Percentiles rank a stretch among this genome's conserved stretches.
These are phyloP conservation scores for Cyberlindnera bimundalis DNA, from an alignment of 805 yeast species.

Conservation along the genomic window DNA sequence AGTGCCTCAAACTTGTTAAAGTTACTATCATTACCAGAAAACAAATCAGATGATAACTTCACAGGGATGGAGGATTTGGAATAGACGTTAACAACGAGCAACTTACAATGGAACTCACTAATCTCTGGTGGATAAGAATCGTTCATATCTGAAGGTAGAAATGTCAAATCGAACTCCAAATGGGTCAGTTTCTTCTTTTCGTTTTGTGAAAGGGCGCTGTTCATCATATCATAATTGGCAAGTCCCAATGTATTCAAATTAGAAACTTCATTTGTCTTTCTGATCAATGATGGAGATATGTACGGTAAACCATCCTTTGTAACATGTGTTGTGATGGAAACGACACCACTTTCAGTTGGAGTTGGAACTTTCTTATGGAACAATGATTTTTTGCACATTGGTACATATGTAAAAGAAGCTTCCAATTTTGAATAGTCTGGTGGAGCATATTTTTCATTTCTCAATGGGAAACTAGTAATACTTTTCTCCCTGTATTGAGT, in stretches of 20 bases:
- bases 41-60: conserved; percentile 33
- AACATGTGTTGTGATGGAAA: conserved; percentile 28
- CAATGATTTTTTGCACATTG: background rate
- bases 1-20: conserved; percentile 22
- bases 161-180: conserved; percentile 30
- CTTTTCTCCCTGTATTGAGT: background rate
- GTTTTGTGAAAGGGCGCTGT: conserved; percentile 27
- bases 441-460: conserved; percentile 18
- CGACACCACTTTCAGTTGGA: conserved; percentile 27
- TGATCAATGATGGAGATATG: conserved; percentile 34
- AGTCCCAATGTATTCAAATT: conserved; percentile 32
- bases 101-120: conserved; percentile 28
- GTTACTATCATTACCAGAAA: conserved; percentile 19
- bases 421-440: conserved; percentile 22
- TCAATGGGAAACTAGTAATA: conserved; percentile 21
- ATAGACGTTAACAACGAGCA: conserved; percentile 33
- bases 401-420: conserved; percentile 10
- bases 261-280: conserved; percentile 34
- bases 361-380: conserved; percentile 3
- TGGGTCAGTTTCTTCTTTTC: conserved; percentile 28
- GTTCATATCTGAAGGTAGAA: conserved; percentile 25
- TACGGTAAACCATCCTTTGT: conserved; percentile 37
- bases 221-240: conserved; percentile 33
- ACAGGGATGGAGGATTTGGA: conserved; percentile 40
- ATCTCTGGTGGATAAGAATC: conserved; percentile 30